Conservation (phyloP, 169 alveolate species). For the Cryptosporidium xiaoi region DNA sequence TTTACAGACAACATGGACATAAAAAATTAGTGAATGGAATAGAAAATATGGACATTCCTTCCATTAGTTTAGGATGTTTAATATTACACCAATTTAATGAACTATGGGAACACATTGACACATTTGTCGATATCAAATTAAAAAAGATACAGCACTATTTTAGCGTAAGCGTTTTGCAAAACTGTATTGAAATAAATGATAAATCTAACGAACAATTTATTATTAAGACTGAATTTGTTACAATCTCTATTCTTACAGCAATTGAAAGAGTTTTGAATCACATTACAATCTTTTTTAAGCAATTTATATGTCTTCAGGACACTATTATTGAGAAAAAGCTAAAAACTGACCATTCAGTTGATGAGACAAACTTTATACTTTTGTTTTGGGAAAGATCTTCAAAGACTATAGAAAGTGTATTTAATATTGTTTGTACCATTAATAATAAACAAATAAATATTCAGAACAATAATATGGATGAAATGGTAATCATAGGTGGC, state of each 20-base stretch:
- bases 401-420: slow-evolving; percentile 5
- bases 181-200: slow-evolving; percentile 22
- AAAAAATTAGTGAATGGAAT: slow-evolving; percentile 38
- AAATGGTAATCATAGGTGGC: background rate
- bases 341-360: background rate
- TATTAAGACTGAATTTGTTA: slow-evolving; percentile 9
- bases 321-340: slow-evolving; percentile 16
- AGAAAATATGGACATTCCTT: slow-evolving; percentile 22
- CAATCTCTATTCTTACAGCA: background rate
- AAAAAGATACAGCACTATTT: slow-evolving; percentile 17
- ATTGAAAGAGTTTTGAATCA: slow-evolving; percentile 34
- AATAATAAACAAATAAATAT: slow-evolving; percentile 23
- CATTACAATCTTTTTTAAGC: slow-evolving; percentile 16
- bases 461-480: background rate
- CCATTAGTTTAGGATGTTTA: slow-evolving; percentile 35
- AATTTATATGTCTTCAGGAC: slow-evolving; percentile 32
- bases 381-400: slow-evolving; percentile 38
- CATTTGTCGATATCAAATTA: slow-evolving; percentile 21
- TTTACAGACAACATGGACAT: slow-evolving; percentile 65
- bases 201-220: background rate
- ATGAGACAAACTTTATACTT: slow-evolving; percentile 26
- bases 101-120: slow-evolving; percentile 69
- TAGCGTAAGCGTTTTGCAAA: slow-evolving; percentile 36
- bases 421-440: slow-evolving; percentile 45
- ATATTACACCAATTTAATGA: slow-evolving; percentile 50